Evolutionary conservation across 441 rosid species (phyloP).

Genomic region (Erysimum cheiri): DNA sequence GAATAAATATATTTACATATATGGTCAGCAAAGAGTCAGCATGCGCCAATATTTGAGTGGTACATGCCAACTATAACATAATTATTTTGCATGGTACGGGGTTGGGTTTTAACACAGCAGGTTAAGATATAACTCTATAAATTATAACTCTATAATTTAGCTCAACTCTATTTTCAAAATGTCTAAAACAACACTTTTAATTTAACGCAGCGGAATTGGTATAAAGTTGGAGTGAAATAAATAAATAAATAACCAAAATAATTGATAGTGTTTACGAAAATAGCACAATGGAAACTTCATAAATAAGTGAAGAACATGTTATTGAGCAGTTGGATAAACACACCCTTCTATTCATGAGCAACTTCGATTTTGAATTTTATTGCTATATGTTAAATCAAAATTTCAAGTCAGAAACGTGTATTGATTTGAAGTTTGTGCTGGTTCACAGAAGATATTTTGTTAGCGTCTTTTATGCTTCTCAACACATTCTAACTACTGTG

Average conservation of each 20-base stretch:
- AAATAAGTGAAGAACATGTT: not conserved
- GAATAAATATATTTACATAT: constrained; percentile 1
- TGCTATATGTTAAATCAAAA: not conserved
- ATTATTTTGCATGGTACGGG: constrained; percentile 8
- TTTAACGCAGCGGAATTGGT: not conserved
- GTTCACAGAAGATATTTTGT: not conserved
- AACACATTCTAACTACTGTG: not conserved
- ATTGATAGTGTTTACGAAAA: not conserved
- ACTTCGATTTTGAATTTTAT: not conserved
- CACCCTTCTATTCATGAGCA: not conserved
- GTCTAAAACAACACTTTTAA: not conserved
- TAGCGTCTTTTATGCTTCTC: not conserved
- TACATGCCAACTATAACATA: constrained; percentile 29
- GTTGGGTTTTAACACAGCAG: constrained; percentile 13
- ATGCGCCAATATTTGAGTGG: constrained; percentile 25
- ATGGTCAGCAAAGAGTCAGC: constrained; percentile 15
- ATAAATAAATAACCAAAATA: not conserved
- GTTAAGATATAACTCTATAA: too few species aligned
- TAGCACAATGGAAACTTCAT: not conserved
- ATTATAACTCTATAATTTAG: not conserved
- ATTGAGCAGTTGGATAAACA: not conserved
- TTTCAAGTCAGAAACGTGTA: not conserved
- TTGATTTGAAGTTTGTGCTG: not conserved
- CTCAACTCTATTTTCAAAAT: not conserved
- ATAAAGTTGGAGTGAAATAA: not conserved